phyloP scores from a whole-genome alignment of 2,329 filamentous ascomycete genomes.

The Ceratocystis colombiana region DNA sequence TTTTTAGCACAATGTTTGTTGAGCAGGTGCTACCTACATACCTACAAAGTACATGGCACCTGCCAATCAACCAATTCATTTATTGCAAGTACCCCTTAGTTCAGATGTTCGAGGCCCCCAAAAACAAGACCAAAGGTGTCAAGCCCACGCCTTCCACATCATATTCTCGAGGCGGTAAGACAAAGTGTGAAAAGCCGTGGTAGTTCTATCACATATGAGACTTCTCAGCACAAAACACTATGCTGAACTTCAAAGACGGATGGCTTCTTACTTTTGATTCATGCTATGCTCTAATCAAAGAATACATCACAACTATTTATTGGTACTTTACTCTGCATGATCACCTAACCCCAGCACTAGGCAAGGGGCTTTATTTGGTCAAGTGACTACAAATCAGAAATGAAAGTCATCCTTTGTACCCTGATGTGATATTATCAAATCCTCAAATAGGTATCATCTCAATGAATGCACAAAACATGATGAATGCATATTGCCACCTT shows the following conservation, averaged over 20 bases:
- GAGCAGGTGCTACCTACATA: neutral
- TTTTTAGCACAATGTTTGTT: no score
- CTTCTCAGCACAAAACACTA: neutral
- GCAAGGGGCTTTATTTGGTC: neutral
- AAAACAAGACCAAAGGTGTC: neutral
- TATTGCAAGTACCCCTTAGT: neutral
- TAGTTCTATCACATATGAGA: neutral
- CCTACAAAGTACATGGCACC: constrained; percentile 1
- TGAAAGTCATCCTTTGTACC: constrained; percentile 12
- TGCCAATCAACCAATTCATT: neutral
- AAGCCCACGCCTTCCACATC: neutral
- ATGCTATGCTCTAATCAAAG: neutral
- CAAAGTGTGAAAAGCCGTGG: neutral
- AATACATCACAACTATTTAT: neutral
- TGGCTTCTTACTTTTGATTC: no score
- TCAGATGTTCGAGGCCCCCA: neutral
- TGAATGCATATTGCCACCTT: no score
- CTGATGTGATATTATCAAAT: neutral
- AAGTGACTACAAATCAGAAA: constrained; percentile 12
- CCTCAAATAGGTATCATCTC: neutral
- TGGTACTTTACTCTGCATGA: neutral
- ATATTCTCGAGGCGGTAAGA: neutral
- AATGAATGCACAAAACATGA: no score
- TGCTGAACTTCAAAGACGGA: no score
- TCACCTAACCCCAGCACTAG: constrained; percentile 1